Base-by-base conservation (phyloP, 768 basidiomycete species). In the Lentinula sp. region DNA sequence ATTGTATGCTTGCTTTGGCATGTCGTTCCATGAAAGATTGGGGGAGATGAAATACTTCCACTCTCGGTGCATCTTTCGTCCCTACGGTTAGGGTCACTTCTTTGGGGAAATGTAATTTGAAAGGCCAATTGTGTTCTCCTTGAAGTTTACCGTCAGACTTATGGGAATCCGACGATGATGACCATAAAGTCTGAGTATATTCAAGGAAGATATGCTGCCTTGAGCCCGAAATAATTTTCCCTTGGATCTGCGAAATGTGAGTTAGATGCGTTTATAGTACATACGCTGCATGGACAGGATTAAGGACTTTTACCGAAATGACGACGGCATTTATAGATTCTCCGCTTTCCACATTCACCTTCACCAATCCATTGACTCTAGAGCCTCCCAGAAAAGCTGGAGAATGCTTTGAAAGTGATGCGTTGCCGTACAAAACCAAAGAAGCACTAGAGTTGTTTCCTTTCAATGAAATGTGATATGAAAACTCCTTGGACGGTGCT, bases 211-310 rank as follows among this genome's bases (percentile, higher is more conserved):
- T 70, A 31, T 69, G 23, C 16, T 70, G 68, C 23, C 75, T 69
- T 71, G 79, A 56, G 13, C 75, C 74, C 7, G 73, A 74, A 42
- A 76, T 71, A n/a, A 80, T 69, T 51, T 73, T 70, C 7, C 78
- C 79, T 9, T 62, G 67, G 7, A 77, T 59, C 79, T 80, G 54
- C 2, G 35, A 18, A 28, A 21, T 52, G 15, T 37, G 5, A 35
- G 42, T 5, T 5, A 10, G 35, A 18, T 46, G 21, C 9, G 10
- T 15, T 49, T 5, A 23, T 8, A 23, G 16, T 23, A 49, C 42
- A 15, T 54, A 16, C 11, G 48, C 28, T 3, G 49, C 34, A 23
- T 21, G 49, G 10, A 16, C 23, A 57, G 55, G 11, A 32, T 31
- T 43, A 62, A 39, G 35, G n/a, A 21, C 45, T 71, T 76, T 61